Base-by-base conservation (phyloP, 495 filamentous ascomycete species). In the Tuber calosporum region DNA sequence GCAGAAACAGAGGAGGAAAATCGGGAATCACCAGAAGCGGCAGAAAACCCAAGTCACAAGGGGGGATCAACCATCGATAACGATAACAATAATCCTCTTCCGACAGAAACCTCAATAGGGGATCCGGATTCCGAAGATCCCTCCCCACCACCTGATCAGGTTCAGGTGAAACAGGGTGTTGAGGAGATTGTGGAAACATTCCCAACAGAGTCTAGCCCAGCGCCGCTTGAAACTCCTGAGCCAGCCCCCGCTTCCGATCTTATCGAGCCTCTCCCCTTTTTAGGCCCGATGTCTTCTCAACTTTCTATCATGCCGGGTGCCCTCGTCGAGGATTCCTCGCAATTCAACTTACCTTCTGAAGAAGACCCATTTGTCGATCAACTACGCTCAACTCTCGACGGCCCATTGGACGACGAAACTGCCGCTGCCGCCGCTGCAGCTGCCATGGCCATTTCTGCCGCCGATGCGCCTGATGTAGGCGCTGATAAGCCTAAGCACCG, bases 331-430 rank as follows among this genome's bases (percentile, higher is more conserved):
- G 43, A 69, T 22, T 74, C 74, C 53, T 37, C 48, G 34, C 40
- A 68, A 20, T 75, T 71, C 2, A 36, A 69, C 36, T 66, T 45
- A 26, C 36, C 72, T 8, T 70, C 69, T 39, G 39, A n/a, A 30
- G 37, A 70, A 17, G 39, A 77, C 26, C 71, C 68, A 11, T 74
- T 68, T 42, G 42, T 45, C 37, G 37, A 71, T 43, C 77, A 20
- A 48, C 67, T 73, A 58, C 20, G 43, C 71, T 62, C 53, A 34
- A 62, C 53, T 11, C 53, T 62, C 5, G 76, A 75, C 43, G 76
- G 70, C 17, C 76, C 76, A 43, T 69, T 77, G 3, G 76, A 78
- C 26, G 76, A 78, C 40, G 76, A 78, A 19, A 66, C 76, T 41
- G 76, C 76, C 30, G 76, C 76, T 22, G 76, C 76, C 17, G 75